Percentiles rank a stretch among this genome's conserved stretches.
phyloP scores from a whole-genome alignment of 2,329 filamentous ascomycete genomes.

The Colletotrichum euphorbiae region DNA sequence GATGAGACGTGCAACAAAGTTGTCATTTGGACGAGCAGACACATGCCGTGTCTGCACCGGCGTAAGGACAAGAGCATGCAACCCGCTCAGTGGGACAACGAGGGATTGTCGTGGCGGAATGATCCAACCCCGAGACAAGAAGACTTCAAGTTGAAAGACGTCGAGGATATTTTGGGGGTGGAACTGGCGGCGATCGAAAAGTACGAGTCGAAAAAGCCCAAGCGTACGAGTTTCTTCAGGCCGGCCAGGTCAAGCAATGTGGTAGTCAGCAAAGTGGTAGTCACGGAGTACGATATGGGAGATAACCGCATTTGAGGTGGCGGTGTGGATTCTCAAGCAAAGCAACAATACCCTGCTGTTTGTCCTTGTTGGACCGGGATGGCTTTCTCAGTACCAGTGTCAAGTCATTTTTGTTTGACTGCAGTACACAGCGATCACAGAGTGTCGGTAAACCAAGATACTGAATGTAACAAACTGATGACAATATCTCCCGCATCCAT shows the following conservation, averaged over 20 bases:
- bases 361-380: not conserved
- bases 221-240: not conserved
- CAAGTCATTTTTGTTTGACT: not conserved
- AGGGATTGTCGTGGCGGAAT: constrained; percentile 21
- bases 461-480: not conserved
- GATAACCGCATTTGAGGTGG: constrained; percentile 1
- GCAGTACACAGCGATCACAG: constrained; percentile 4
- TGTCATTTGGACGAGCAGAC: not conserved
- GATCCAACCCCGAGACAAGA: not conserved
- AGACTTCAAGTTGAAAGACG: constrained; percentile 12
- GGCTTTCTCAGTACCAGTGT: not conserved
- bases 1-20: constrained; percentile 2
- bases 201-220: constrained; percentile 8
- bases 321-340: too few species aligned
- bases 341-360: not conserved
- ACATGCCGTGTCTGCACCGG: not conserved
- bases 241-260: constrained; percentile 6
- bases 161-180: not conserved
- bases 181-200: constrained; percentile 17
- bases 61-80: not conserved
- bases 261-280: not conserved
- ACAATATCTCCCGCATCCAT: not conserved
- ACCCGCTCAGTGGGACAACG: constrained; percentile 8
- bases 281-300: not conserved
- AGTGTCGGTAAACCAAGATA: not conserved